phyloP scores from a whole-genome alignment of 2,329 filamentous ascomycete genomes.

The Claviceps digitariae region DNA sequence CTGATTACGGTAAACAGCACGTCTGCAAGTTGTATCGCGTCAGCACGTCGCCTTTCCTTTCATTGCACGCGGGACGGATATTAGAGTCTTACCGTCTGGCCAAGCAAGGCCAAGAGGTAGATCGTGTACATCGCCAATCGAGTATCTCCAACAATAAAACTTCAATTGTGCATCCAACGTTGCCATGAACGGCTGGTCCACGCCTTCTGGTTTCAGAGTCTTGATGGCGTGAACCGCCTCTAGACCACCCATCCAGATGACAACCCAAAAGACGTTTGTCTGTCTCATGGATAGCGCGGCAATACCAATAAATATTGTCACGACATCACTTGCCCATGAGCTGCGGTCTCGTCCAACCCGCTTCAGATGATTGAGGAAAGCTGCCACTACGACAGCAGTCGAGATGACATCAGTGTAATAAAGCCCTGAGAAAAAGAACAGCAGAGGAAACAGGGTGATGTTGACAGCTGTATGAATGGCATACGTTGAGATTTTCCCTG shows the following conservation, averaged over 20 bases:
- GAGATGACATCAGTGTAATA: constrained; percentile 93
- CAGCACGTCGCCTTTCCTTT: no score
- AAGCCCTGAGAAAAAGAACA: constrained; percentile 92
- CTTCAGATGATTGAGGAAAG: constrained; percentile 45
- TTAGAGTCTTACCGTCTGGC: constrained; percentile 31
- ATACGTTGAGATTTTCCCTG: constrained; percentile 23
- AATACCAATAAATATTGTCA: constrained; percentile 43
- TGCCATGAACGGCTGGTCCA: constrained; percentile 17
- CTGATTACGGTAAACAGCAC: constrained; percentile 47
- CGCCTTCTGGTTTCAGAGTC: constrained; percentile 21
- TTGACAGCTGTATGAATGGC: constrained; percentile 57
- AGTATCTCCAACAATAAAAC: constrained; percentile 29
- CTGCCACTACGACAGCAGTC: constrained; percentile 57
- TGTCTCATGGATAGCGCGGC: constrained; percentile 67
- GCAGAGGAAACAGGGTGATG: constrained; percentile 68
- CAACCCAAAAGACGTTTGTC: constrained; percentile 95
- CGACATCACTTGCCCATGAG: constrained; percentile 26
- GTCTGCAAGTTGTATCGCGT: constrained; percentile 24
- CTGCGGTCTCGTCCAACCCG: constrained; percentile 24
- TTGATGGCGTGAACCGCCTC: constrained; percentile 41
- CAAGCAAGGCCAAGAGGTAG: constrained; percentile 31
- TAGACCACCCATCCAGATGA: constrained; percentile 57
- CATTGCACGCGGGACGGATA: background rate
- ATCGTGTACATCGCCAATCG: constrained; percentile 42
- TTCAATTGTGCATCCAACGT: constrained; percentile 22